A percentile compares a stretch with the other conserved stretches of the same genome.
phyloP scores from a whole-genome alignment of 768 basidiomycete species.

The Boletus coccyginus region DNA sequence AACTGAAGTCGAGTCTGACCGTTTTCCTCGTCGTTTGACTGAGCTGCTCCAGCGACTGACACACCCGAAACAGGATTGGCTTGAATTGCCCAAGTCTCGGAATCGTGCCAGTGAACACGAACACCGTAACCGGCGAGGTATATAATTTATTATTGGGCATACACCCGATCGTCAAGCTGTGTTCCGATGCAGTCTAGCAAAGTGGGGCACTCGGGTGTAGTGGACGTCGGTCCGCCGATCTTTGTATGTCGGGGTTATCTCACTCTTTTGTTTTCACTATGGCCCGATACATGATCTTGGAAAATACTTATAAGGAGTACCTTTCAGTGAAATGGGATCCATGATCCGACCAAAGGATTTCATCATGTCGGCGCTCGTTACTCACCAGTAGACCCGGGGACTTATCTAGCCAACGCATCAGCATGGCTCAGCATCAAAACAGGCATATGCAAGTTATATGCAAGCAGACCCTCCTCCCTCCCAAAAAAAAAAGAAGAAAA shows the following conservation, averaged over 20 bases:
- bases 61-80: background rate
- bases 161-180: too few relatives aligned
- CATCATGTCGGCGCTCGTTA: background rate
- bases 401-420: too few relatives aligned
- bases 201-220: background rate
- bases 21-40: background rate
- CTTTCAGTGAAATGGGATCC: too few relatives aligned
- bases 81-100: too few relatives aligned
- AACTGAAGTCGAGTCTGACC: background rate
- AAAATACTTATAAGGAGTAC: too few relatives aligned
- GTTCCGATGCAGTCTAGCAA: background rate
- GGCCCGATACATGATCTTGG: too few relatives aligned
- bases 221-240: too few relatives aligned
- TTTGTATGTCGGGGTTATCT: too few relatives aligned
- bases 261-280: too few relatives aligned
- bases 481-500: background rate
- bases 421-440: background rate
- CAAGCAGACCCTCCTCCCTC: background rate
- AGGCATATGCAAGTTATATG: background rate
- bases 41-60: too few relatives aligned
- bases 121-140: too few relatives aligned
- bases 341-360: background rate
- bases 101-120: background rate
- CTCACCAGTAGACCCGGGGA: background rate
- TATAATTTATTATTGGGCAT: too few relatives aligned